phyloP scores from a whole-genome alignment of 2,329 filamentous ascomycete genomes.

The Colletotrichum trifolii region DNA sequence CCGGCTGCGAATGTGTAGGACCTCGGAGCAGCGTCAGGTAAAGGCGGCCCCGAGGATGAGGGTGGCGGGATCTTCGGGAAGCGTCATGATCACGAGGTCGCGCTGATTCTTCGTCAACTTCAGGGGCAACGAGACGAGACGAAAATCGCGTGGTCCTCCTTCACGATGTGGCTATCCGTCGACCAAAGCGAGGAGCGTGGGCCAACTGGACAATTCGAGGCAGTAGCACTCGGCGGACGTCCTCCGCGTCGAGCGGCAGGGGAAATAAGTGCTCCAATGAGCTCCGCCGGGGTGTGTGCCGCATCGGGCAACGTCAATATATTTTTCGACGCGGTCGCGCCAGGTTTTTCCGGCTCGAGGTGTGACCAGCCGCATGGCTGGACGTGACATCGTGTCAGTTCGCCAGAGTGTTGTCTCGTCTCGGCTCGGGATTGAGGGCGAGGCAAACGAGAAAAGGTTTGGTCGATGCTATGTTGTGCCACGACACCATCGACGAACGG shows the following conservation, averaged over 20 bases:
- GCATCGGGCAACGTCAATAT: conserved; percentile 21
- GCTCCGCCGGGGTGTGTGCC: conserved; percentile 14
- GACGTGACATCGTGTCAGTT: conserved; percentile 27
- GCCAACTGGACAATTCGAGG: conserved; percentile 24
- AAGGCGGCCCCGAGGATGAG: background rate
- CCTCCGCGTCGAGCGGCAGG: conserved; percentile 29
- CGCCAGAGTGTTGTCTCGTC: background rate
- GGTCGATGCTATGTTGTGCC: no score
- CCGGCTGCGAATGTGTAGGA: background rate
- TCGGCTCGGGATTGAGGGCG: conserved; percentile 15
- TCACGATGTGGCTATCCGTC: conserved; percentile 15
- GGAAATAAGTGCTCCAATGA: conserved; percentile 34
- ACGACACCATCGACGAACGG: background rate
- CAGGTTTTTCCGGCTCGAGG: conserved; percentile 21
- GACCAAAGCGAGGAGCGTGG: background rate
- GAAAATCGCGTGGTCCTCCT: background rate
- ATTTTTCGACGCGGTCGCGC: conserved; percentile 18
- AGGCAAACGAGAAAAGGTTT: background rate
- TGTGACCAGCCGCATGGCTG: conserved; percentile 30
- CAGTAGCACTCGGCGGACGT: conserved; percentile 30
- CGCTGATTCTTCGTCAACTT: background rate
- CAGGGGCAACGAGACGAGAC: conserved; percentile 11
- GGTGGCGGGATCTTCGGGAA: conserved; percentile 36
- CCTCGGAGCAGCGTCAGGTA: background rate
- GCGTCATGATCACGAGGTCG: conserved; percentile 24